Base-by-base conservation (phyloP, 2,329 filamentous ascomycete genomes). In the Sporothrix brunneoviolacea region DNA sequence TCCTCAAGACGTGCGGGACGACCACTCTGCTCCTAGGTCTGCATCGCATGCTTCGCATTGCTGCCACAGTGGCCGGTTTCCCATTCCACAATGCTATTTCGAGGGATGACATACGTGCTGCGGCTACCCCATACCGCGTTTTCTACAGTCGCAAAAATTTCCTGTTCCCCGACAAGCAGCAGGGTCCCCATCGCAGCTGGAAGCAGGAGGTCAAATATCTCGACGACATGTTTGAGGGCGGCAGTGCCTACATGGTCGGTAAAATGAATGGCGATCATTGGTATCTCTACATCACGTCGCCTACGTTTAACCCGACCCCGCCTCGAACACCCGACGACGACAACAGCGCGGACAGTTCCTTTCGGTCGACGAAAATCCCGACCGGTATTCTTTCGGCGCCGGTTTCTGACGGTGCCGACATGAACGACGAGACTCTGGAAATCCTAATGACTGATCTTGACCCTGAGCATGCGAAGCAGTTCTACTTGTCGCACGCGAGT, bases 221-320 rank as follows among this genome's bases (percentile, higher is more conserved):
- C 56, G 93, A 98, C 70, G 85, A 87, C 65, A 88, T 91, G 68
- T 96, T 98, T 65, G 76, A 86, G 55, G 85, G 88, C 51, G 93
- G 93, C 50, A 97, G 91, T 68, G 93, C 93, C 45, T 98, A 98
- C 69, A 95, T 97, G 91, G 94, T 98, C 58, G 93, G 93, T 63
- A 97, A 96, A 73, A 97, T 97, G 91, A 98, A 98, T 61, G 91
- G 93, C 52, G 93, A 98, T 68, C 93, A 98, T 62, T 98, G 93
- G 93, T 97, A 97, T 66, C 75, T 98, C 50, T 98, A 98, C 72
- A 84, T 97, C 62, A 97, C 93, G 12, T 88, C 88, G 46, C 91
- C 93, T 16, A 84, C 86, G 65, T 84, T 80, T 42, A 74, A 80
- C 48, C 74, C 94, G 57, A 95, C 91, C 0, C 90, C 91, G 5